Base-by-base conservation (phyloP, 345 rosid species). In the Populus simonii region DNA sequence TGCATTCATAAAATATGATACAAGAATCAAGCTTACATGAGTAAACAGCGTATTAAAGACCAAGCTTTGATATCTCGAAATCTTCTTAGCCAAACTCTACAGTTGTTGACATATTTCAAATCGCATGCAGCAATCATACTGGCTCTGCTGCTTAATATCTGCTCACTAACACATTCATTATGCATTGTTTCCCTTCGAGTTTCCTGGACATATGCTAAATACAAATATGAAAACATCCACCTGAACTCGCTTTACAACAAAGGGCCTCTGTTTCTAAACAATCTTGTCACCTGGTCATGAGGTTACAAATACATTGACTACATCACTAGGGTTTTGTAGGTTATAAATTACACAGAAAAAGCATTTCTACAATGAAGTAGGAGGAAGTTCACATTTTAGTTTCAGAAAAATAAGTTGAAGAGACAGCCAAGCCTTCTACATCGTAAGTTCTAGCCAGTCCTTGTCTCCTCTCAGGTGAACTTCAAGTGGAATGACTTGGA, bases 381-480 rank as follows among this genome's bases (percentile, higher is more conserved):
- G 71, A 66, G 39, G 53, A 57, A 22, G 27, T 79, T 94, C 84
- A 92, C 78, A 81, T 22, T 86, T 84, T 90, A 41, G 68, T 86
- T 90, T 95, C 98, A 4, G 75, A 79, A 81, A 90, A 89, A 83
- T 91, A 89, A 71, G 96, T 93, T 2, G 98, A 90, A 8, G 99
- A 95, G 17, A 95, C 97, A 27, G 35, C 94, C 82, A 92, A 63
- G 74, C 99, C 99, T 80, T 93, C 93, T 12, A 86, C 85, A 80
- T 92, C 99, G 20, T 82, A 95, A 13, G 98, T 95, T 65, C 97
- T 87, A 59, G 93, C 84, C 13, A 93, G 93, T 79, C 92, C 89
- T 75, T 92, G 97, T 83, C 98, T 88, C 86, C 85, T 89, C 31
- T 83, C 84, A 0, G 93, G 82, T 3, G 90, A 95, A 92, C 76